These are phyloP conservation scores for Xylariaceae sp. DNA, from an alignment of 2,329 filamentous ascomycete genomes.

Conservation along the genomic window DNA sequence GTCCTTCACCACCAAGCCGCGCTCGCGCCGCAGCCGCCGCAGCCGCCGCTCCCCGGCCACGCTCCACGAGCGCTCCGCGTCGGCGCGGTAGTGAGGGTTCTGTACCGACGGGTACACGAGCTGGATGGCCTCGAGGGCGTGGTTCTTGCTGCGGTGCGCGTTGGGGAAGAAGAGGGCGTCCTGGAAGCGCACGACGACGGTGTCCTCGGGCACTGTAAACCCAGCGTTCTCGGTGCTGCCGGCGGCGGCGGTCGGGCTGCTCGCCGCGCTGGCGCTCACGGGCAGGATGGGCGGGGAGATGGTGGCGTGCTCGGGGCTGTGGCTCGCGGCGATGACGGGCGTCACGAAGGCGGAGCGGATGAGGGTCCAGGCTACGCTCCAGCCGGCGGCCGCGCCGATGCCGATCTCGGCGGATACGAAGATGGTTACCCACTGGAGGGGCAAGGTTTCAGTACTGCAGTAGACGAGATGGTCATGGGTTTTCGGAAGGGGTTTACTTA, in stretches of 20 bases:
- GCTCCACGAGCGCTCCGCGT: constrained; percentile 25
- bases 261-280: no score
- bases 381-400: constrained; percentile 55
- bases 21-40: constrained; percentile 20
- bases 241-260: neutral
- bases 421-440: constrained; percentile 50
- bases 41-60: constrained; percentile 24
- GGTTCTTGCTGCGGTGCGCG: constrained; percentile 39
- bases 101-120: constrained; percentile 25
- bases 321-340: constrained; percentile 6
- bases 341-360: constrained; percentile 51
- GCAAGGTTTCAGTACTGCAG: neutral
- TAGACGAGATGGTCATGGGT: no score
- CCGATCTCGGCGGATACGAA: constrained; percentile 58
- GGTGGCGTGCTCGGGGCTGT: constrained; percentile 4
- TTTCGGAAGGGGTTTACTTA: constrained; percentile 6
- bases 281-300: neutral
- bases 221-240: constrained; percentile 19
- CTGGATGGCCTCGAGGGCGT: constrained; percentile 25
- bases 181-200: constrained; percentile 52
- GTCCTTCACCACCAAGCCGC: constrained; percentile 17
- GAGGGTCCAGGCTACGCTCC: constrained; percentile 59
- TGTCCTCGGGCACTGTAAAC: constrained; percentile 38
- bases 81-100: constrained; percentile 16
- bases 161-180: constrained; percentile 60